Base-by-base conservation (phyloP, 2,329 filamentous ascomycete genomes). In the Cordyceps cicadae region DNA sequence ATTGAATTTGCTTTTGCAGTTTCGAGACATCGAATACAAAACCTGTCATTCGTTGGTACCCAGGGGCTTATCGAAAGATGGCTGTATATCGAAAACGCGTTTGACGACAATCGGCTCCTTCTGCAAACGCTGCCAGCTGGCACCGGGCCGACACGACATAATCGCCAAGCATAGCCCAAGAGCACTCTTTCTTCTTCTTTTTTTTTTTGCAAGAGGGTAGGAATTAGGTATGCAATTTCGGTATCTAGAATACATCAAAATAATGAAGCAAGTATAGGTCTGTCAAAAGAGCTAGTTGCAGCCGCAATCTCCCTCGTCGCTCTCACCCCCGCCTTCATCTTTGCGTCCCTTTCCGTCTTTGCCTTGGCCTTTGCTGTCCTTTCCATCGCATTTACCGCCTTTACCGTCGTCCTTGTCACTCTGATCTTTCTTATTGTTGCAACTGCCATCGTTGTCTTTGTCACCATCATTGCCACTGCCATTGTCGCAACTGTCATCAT, bases 281-380 rank as follows among this genome's bases (percentile, higher is more conserved):
- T 3, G 17, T 53, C 41, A 29, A 29, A 8, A 26, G 14, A 26
- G 49, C 57, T 59, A 61, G 34, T 61, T 51, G 46, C 59, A 61
- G 37, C 59, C 59, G 11, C 59, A 61, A 39, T 55, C 59, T 41
- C 59, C 52, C 43, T 61, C 59, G 14, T 61, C 59, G 17, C 54
- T 46, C 1, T 60, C 59, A 41, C 15, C 32, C 19, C 54, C 49
- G 26, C 34, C 52, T 3, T 26, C 59, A 8, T 53, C 46, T 3
- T 56, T 45, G 12, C 52, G 34, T 37, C 26, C 29, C 12, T 48
- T 48, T 7, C 56, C 19, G 12, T 17, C 41, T 4, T 43, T 49
- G 19, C 29, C 54, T 29, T 55, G 24, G 24, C 24, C 59, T 41
- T 52, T 45, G 43, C 55, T 52, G 14, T 61, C 58, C 12, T 60